Percentiles rank a stretch among this genome's conserved stretches.
Evolutionary conservation across 2,329 filamentous ascomycete genomes (phyloP).

Genomic region (Ophiostoma ips): DNA sequence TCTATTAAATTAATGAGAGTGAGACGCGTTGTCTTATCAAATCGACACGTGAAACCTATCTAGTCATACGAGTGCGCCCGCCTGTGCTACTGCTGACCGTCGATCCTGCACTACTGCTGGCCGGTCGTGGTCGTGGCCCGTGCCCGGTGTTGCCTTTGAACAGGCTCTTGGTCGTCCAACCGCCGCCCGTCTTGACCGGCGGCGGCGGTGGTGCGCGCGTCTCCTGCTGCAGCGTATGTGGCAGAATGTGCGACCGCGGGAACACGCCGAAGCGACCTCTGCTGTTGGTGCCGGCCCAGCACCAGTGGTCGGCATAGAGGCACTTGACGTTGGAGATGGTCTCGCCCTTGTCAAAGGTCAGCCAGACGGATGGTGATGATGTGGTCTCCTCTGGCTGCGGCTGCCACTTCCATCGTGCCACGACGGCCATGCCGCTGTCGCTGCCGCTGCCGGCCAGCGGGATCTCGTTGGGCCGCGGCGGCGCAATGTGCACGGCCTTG

Average conservation of each 20-base stretch:
- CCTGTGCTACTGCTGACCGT: slow-evolving; percentile 12
- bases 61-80: too few relatives aligned
- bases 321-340: slow-evolving; percentile 50
- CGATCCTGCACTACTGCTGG: slow-evolving; percentile 11
- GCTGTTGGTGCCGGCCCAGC: slow-evolving; percentile 23
- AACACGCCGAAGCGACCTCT: slow-evolving; percentile 23
- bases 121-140: slow-evolving; percentile 7
- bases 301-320: slow-evolving; percentile 24
- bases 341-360: slow-evolving; percentile 53
- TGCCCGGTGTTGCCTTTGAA: slow-evolving; percentile 5
- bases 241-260: slow-evolving; percentile 16
- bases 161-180: slow-evolving; percentile 9
- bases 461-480: slow-evolving; percentile 32
- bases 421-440: slow-evolving; percentile 33
- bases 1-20: too few relatives aligned
- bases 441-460: slow-evolving; percentile 30
- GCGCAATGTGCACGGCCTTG: slow-evolving; percentile 34
- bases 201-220: slow-evolving; percentile 2
- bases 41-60: too few relatives aligned
- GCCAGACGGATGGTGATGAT: slow-evolving; percentile 27
- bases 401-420: slow-evolving; percentile 39
- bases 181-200: slow-evolving; percentile 4
- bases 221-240: slow-evolving; percentile 12
- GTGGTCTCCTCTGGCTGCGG: slow-evolving; percentile 19
- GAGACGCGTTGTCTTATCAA: too few relatives aligned